Base-by-base conservation (phyloP, 148 eudicot species). In the Silene latifolia region DNA sequence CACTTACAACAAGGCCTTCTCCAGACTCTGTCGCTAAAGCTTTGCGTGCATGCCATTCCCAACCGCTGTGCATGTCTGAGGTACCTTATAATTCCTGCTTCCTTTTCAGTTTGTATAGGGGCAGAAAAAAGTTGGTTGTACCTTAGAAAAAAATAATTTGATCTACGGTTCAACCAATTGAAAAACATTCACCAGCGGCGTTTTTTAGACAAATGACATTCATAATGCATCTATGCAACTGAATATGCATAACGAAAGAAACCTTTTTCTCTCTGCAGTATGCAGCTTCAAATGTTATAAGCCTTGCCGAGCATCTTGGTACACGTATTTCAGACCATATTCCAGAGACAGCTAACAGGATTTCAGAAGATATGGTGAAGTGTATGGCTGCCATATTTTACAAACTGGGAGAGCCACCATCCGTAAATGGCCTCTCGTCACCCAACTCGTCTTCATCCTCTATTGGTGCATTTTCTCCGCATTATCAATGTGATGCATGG, bases 331-430 rank as follows among this genome's bases (percentile, higher is more conserved):
- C 92, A 25, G 97, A 94, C 81, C 97, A 91, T 63, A 73, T 90
- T 64, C 90, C 87, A 2, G 97, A 90, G 74, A 87, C 98, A 51
- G 93, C 98, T 15, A 91, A 92, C 83, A 87, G 83, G 76, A 85
- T 94, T 59, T 89, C 97, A 70, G 98, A 94, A 80, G 96, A 94
- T 72, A 92, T 94, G 96, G 88, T 94, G 72, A 92, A 88, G 82
- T 89, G 90, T 76, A 94, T 92, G 93, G 85, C 88, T n/a, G 82
- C 88, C 69, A 90, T 94, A 80, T 94, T 90, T 71, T 87, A 90
- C 85, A 94, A 92, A 83, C 89, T 94, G 53, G 91, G 93, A 54
- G 97, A 94, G 70, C 89, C 90, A 25, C 92, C 96, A 54, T 79
- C 88, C 59, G 53, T 80, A 8, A 82, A 86, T 18, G 92, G 89